phyloP scores from a whole-genome alignment of 2,329 filamentous ascomycete genomes.

The Fusarium protoensiforme region DNA sequence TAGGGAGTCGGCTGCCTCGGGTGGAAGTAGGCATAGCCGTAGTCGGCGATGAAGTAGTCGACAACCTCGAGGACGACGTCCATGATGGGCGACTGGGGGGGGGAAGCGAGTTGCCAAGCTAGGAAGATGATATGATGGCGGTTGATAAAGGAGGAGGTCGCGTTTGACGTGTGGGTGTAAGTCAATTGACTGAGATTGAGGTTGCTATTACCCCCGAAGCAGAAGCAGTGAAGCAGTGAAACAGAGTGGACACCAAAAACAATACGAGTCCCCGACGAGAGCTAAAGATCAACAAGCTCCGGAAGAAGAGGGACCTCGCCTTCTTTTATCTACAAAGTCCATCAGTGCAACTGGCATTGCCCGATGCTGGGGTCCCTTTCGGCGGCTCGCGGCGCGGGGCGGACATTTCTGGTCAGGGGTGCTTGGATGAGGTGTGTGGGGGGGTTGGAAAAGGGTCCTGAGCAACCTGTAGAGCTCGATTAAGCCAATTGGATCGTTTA shows the following conservation, averaged over 20 bases:
- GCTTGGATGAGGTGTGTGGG: slow-evolving; percentile 1
- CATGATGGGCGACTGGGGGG: slow-evolving; percentile 67
- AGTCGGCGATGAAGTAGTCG: slow-evolving; percentile 86
- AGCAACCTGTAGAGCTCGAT: slow-evolving; percentile 1
- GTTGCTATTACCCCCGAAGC: background rate
- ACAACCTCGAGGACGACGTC: slow-evolving; percentile 89
- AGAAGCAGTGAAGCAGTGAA: background rate
- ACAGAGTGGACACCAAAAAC: background rate
- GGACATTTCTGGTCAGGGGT: slow-evolving; percentile 29
- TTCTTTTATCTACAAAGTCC: slow-evolving; percentile 30
- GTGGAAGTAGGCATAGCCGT: slow-evolving; percentile 77
- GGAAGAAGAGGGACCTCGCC: background rate
- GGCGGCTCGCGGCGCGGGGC: slow-evolving; percentile 37
- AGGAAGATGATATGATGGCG: background rate
- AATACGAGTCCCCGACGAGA: background rate
- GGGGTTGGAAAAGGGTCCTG: slow-evolving; percentile 14
- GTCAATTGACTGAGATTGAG: slow-evolving; percentile 1
- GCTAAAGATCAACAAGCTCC: background rate
- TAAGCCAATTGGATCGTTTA: slow-evolving; percentile 27
- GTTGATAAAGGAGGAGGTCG: background rate
- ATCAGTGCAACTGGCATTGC: slow-evolving; percentile 19
- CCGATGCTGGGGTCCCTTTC: slow-evolving; percentile 27
- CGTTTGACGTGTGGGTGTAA: slow-evolving; percentile 13
- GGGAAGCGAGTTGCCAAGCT: background rate
- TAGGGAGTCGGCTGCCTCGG: slow-evolving; percentile 68